Percentiles rank a stretch among this genome's conserved stretches.
Evolutionary conservation across 495 filamentous ascomycete species (phyloP).

Genomic region (Penicillium riverlandense): DNA sequence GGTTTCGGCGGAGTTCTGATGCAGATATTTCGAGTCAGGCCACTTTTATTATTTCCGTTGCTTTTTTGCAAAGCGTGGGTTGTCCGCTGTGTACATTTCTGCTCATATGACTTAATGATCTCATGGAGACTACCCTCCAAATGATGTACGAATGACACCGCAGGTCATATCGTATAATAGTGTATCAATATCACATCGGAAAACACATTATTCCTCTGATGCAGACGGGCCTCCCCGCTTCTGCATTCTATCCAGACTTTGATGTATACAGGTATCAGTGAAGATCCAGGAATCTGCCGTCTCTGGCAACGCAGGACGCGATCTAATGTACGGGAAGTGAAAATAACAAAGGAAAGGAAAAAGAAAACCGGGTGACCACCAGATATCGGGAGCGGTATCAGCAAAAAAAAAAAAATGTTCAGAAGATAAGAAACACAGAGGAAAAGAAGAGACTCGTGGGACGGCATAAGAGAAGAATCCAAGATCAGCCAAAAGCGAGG

Average conservation of each 20-base stretch:
- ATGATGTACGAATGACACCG: no score
- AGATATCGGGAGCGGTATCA: neutral
- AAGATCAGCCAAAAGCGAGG: conserved; percentile 13
- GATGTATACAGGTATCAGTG: conserved; percentile 26
- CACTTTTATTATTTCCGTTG: neutral
- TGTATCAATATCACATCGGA: conserved; percentile 6
- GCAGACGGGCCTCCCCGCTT: conserved; percentile 12
- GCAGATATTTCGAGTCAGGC: neutral
- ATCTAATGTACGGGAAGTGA: conserved; percentile 23
- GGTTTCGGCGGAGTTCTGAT: neutral
- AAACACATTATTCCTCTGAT: conserved; percentile 2
- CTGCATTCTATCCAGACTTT: conserved; percentile 23
- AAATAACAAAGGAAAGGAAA: conserved; percentile 1
- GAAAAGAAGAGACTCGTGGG: neutral
- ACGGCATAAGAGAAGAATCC: conserved; percentile 13
- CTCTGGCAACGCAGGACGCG: conserved; percentile 12
- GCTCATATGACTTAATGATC: no score
- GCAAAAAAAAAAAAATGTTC: conserved; percentile 1
- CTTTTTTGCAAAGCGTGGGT: neutral
- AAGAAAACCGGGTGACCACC: neutral
- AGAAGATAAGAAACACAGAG: conserved; percentile 1
- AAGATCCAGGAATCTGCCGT: conserved; percentile 15
- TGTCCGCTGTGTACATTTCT: no score
- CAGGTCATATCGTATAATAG: neutral
- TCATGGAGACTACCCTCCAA: no score